These are phyloP conservation scores for Volutella citrinella DNA, from an alignment of 2,329 filamentous ascomycete species.

Conservation along the genomic window DNA sequence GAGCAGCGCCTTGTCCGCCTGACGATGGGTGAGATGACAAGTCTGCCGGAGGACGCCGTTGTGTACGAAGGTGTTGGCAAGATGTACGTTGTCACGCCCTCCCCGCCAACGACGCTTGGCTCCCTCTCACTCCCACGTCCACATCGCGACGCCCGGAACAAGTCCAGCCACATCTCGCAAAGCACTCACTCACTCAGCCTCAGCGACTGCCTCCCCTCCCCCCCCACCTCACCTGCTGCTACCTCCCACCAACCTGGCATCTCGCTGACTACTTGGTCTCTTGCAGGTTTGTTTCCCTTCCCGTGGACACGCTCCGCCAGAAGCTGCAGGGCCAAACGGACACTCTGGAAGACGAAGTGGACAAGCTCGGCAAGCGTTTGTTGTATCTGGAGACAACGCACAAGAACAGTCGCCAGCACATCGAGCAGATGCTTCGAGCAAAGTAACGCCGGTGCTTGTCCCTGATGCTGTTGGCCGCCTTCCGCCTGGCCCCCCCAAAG, in stretches of 20 bases:
- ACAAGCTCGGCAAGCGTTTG: constrained; percentile 81
- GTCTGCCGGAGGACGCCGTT: constrained; percentile 70
- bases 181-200: background rate
- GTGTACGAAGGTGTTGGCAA: constrained; percentile 96
- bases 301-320: constrained; percentile 68
- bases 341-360: constrained; percentile 73
- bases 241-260: too few species aligned
- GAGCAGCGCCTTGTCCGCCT: constrained; percentile 87
- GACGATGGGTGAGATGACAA: constrained; percentile 78
- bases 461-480: too few species aligned
- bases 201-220: background rate
- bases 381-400: constrained; percentile 93
- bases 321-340: constrained; percentile 74
- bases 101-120: background rate
- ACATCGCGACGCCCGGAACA: background rate
- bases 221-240: too few species aligned
- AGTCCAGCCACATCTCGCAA: too few species aligned
- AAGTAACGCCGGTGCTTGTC: too few species aligned
- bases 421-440: constrained; percentile 77
- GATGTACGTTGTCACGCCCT: constrained; percentile 62
- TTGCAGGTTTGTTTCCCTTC: constrained; percentile 80
- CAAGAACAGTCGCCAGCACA: constrained; percentile 88
- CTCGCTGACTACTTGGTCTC: too few species aligned
- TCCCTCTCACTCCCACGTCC: background rate
- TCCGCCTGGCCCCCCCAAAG: too few species aligned